These are phyloP conservation scores for Tanacetum coccineum DNA, from an alignment of 129 eudicot genomes.

Conservation along the genomic window DNA sequence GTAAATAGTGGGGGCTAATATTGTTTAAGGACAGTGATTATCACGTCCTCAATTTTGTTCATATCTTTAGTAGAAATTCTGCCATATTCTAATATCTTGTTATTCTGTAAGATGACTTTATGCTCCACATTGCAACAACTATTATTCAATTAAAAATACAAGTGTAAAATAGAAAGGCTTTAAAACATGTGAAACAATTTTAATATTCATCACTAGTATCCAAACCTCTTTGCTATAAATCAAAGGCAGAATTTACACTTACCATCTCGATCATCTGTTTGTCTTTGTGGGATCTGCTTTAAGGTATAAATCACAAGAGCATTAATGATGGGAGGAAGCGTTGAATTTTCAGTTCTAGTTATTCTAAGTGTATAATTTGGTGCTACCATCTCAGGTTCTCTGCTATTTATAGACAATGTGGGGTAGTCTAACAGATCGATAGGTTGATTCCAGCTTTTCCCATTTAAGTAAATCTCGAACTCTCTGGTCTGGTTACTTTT, in stretches of 20 bases:
- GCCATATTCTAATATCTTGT: conserved; percentile 52
- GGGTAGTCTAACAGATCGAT: conserved; percentile 15
- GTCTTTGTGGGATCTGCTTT: conserved; percentile 20
- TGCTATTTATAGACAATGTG: conserved; percentile 8
- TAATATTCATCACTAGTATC: not conserved
- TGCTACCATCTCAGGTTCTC: conserved; percentile 7
- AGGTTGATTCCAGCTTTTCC: too few relatives aligned
- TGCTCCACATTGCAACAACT: conserved; percentile 37
- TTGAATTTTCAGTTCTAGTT: conserved; percentile 33
- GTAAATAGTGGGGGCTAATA: too few relatives aligned
- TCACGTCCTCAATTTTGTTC: too few relatives aligned
- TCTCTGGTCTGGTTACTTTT: too few relatives aligned
- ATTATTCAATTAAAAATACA: conserved; percentile 5
- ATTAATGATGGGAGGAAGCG: conserved; percentile 49
- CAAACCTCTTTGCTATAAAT: not conserved
- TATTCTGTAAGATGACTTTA: conserved; percentile 32
- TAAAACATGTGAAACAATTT: not conserved
- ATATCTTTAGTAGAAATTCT: too few relatives aligned
- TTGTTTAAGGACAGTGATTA: too few relatives aligned
- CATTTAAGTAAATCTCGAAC: too few relatives aligned
- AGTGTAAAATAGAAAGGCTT: not conserved
- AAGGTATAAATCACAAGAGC: conserved; percentile 41
- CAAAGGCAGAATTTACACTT: conserved; percentile 7
- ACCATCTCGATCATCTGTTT: conserved; percentile 46
- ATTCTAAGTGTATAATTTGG: conserved; percentile 23